These are phyloP conservation scores for Yarrowia sp. DNA, from an alignment of 805 yeast species.

Conservation along the genomic window DNA sequence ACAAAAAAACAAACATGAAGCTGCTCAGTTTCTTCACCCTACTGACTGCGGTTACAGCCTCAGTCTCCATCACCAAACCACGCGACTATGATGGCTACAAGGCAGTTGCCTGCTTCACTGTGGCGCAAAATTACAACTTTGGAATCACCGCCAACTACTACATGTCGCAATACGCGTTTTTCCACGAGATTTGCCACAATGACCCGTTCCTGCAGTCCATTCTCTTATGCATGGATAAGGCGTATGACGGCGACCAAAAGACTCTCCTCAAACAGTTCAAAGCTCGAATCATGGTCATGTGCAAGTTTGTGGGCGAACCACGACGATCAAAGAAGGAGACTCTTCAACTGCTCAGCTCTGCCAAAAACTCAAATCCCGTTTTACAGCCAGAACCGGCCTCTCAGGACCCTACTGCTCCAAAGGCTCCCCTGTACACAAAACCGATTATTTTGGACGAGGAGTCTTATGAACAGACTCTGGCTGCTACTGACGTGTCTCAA, in stretches of 20 bases:
- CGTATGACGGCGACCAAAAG: not conserved
- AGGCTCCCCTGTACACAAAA: not conserved
- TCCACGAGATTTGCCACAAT: not conserved
- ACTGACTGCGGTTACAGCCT: not conserved
- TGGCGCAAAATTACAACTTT: conserved; percentile 16
- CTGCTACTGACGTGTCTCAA: not conserved
- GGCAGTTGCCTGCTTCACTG: not conserved
- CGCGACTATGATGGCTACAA: conserved; percentile 15
- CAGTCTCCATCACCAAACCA: not conserved
- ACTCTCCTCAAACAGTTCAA: conserved; percentile 4
- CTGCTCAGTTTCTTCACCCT: not conserved
- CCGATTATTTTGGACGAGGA: conserved; percentile 1
- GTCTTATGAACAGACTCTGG: not conserved
- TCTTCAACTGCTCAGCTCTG: not conserved
- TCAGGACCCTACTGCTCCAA: not conserved
- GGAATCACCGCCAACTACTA: conserved; percentile 5
- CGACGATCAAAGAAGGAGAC: not conserved
- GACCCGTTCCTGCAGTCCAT: conserved; percentile 12
- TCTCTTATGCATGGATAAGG: conserved; percentile 18
- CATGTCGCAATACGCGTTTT: not conserved
- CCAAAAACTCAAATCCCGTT: not conserved
- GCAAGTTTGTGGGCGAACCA: conserved; percentile 5
- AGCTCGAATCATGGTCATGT: not conserved
- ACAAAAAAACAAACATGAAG: not conserved
- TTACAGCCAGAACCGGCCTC: not conserved